Base-by-base conservation (phyloP, 1,284 basidiomycete genomes). In the Apiotrichum veenhuisii region DNA sequence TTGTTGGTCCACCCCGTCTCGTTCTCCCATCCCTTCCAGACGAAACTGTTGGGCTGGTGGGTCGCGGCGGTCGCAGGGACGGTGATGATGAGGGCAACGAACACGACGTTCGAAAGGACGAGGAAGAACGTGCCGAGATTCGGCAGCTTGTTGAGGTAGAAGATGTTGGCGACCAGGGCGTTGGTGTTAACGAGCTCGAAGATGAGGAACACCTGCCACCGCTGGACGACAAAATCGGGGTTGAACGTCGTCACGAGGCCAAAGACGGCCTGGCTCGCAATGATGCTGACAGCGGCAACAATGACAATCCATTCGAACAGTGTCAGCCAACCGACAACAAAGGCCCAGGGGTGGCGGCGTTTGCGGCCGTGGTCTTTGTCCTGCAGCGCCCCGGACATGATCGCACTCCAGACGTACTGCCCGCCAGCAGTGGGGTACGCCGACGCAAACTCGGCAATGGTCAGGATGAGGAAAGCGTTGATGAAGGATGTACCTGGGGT, bases 151-250 rank as follows among this genome's bases (percentile, higher is more conserved):
- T 40, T 42, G 26, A 54, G 7, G 30, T 50, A 50, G 34, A 65
- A 56, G 41, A 63, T 52, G 48, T 65, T 65, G 38, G 30, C 56
- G 26, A 52, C 22, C 34, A 62, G n/a, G 7, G 59, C 34, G 49
- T 61, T 40, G n/a, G 55, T 49, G 50, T 63, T 62, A 37, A 59
- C 34, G 8, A 49, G 33, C 34, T 56, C 41, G 30, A 57, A 61
- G n/a, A 65, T 46, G 10, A 61, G 30, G 55, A 63, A 65, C 23
- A 65, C 59, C 26, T 57, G 54, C 64, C 64, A 65, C 5, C 64
- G 59, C 41, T 61, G 40, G 8, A 65, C 47, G 5, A 46, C 48
- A 30, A 65, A 63, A 22, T 33, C 45, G 8, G 61, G 62, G 33
- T 61, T 34, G 49, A 52, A 65, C 1, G 47, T 53, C 42, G 51